phyloP scores from a whole-genome alignment of 176 grass and related monocot genomes.

The Leersia perrieri region DNA sequence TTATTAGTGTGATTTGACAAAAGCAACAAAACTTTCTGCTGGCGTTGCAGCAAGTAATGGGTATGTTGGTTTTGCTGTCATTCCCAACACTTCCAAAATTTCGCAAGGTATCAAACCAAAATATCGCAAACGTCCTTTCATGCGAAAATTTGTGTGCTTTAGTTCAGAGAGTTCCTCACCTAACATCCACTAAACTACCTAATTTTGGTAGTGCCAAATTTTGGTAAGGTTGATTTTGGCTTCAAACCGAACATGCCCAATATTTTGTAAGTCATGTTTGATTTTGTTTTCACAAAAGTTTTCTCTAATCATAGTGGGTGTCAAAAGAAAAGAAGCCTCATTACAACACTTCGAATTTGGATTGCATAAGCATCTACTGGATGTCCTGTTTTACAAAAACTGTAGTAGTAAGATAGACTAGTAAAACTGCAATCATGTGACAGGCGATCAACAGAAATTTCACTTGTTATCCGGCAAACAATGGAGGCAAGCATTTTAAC shows the following conservation, averaged over 20 bases:
- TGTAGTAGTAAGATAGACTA: neutral
- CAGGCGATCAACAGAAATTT: constrained; percentile 98
- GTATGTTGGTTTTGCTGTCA: neutral
- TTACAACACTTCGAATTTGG: neutral
- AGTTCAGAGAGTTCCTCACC: neutral
- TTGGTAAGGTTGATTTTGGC: neutral
- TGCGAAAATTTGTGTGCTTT: neutral
- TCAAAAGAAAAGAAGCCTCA: neutral
- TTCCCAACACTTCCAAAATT: neutral
- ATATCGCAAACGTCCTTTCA: neutral
- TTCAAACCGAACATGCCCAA: neutral
- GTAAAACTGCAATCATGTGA: constrained; percentile 1
- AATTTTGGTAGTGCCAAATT: neutral
- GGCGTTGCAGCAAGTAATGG: neutral
- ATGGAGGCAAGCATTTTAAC: constrained; percentile 93
- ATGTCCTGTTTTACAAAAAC: neutral
- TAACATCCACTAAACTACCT: neutral
- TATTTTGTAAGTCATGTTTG: neutral
- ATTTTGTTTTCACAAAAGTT: neutral
- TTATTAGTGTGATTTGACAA: neutral
- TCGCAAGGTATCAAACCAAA: neutral
- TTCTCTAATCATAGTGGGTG: neutral
- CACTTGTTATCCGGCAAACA: constrained; percentile 92
- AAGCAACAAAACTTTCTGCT: neutral
- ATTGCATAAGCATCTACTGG: neutral